Evolutionary conservation across 2,329 filamentous ascomycete species (phyloP).

Genomic region (Trichoderma harzianum): DNA sequence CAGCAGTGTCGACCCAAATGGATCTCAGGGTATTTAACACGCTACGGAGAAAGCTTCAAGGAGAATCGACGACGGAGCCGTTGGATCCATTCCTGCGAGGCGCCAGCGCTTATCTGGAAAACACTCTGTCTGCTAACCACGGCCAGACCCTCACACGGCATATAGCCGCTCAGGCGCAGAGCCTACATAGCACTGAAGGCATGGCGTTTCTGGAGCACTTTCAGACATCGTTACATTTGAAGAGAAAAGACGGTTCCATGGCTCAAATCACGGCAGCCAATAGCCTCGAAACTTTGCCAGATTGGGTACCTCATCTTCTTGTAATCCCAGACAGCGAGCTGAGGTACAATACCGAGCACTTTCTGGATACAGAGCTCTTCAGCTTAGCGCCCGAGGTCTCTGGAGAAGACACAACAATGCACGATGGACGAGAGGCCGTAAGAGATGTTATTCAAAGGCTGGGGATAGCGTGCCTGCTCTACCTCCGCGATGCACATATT

Average conservation of each 20-base stretch:
- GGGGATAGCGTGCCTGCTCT: constrained; percentile 44
- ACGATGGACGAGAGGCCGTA: neutral
- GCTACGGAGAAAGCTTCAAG: constrained; percentile 52
- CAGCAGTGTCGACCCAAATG: constrained; percentile 50
- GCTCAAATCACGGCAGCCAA: constrained; percentile 22
- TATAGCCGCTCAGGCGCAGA: constrained; percentile 42
- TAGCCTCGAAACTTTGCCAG: constrained; percentile 31
- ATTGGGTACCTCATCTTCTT: constrained; percentile 53
- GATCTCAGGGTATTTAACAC: constrained; percentile 52
- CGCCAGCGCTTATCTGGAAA: constrained; percentile 51
- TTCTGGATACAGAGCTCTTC: constrained; percentile 46
- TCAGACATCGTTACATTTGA: constrained; percentile 28
- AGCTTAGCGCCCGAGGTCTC: constrained; percentile 23
- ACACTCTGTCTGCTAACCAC: constrained; percentile 33
- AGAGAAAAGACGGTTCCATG: constrained; percentile 28
- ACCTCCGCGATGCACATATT: constrained; percentile 47
- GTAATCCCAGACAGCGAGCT: constrained; percentile 44
- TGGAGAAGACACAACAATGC: constrained; percentile 27
- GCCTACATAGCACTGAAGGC: constrained; percentile 47
- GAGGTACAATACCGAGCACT: constrained; percentile 39
- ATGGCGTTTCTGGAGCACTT: constrained; percentile 47
- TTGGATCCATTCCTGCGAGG: constrained; percentile 57
- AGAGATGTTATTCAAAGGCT: constrained; percentile 37
- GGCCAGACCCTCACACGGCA: constrained; percentile 42
- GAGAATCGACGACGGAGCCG: constrained; percentile 39